phyloP scores from a whole-genome alignment of 2,329 filamentous ascomycete genomes.

The Colletotrichum sp. region DNA sequence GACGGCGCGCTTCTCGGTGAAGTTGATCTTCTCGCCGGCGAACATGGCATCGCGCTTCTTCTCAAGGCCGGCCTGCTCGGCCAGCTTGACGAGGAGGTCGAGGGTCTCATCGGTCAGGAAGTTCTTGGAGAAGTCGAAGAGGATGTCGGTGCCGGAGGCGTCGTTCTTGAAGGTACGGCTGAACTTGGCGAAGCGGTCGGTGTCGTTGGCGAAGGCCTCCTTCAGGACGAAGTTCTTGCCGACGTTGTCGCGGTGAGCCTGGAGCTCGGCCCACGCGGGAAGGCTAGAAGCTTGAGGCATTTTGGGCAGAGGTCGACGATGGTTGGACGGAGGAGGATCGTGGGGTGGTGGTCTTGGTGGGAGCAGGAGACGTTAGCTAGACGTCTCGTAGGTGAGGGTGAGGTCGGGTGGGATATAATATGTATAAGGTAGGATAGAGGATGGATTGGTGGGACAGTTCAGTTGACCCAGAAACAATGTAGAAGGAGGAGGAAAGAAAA shows the following conservation, averaged over 20 bases:
- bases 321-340: background rate
- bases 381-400: background rate
- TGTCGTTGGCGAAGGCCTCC: constrained; percentile 89
- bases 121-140: constrained; percentile 99
- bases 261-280: constrained; percentile 86
- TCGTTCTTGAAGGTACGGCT: constrained; percentile 80
- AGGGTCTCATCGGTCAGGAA: constrained; percentile 94
- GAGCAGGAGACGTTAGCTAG: background rate
- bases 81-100: constrained; percentile 84
- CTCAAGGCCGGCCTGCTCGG: constrained; percentile 88
- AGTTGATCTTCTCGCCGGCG: constrained; percentile 97
- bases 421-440: background rate
- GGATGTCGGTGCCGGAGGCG: constrained; percentile 81
- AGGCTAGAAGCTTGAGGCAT: constrained; percentile 89
- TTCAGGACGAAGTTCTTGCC: constrained; percentile 92
- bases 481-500: background rate
- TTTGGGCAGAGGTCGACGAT: constrained; percentile 27
- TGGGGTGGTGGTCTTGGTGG: background rate
- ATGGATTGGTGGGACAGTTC: background rate
- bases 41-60: constrained; percentile 98
- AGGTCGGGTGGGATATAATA: background rate
- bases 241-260: constrained; percentile 84
- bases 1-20: constrained; percentile 94
- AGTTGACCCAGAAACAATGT: background rate
- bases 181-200: constrained; percentile 88